phyloP scores from a whole-genome alignment of 2,329 filamentous ascomycete species.

The Colletotrichum salicis region DNA sequence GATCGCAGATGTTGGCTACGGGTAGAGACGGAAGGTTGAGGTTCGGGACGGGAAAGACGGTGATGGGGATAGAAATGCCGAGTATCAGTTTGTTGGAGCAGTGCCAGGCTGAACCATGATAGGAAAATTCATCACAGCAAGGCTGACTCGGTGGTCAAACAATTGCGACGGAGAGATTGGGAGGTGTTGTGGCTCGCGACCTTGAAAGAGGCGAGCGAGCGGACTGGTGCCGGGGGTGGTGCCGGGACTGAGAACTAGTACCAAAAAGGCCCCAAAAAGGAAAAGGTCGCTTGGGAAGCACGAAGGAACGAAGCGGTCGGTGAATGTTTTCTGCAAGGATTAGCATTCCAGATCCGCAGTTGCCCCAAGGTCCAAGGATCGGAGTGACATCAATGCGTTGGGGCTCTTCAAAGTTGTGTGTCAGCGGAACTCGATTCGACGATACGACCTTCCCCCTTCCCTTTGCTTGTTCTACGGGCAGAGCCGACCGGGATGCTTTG shows the following conservation, averaged over 20 bases:
- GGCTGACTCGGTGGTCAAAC: slow-evolving; percentile 26
- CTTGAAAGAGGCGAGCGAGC: slow-evolving; percentile 7
- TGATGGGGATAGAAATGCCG: slow-evolving; percentile 17
- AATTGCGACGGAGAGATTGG: slow-evolving; percentile 12
- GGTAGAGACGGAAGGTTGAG: slow-evolving; percentile 5
- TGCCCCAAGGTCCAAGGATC: neutral
- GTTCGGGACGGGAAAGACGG: slow-evolving; percentile 20
- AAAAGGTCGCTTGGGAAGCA: neutral
- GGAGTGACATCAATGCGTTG: slow-evolving; percentile 32
- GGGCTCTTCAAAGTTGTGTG: slow-evolving; percentile 19
- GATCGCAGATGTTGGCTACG: slow-evolving; percentile 13
- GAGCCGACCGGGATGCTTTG: neutral
- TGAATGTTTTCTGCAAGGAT: slow-evolving; percentile 25
- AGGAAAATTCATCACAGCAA: slow-evolving; percentile 27
- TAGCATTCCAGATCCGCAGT: slow-evolving; percentile 9
- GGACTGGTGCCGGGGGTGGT: too few species aligned
- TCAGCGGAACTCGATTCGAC: slow-evolving; percentile 35
- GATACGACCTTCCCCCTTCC: neutral
- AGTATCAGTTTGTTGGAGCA: slow-evolving; percentile 16
- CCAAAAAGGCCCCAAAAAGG: neutral
- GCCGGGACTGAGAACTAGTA: neutral
- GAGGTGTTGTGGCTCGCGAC: neutral
- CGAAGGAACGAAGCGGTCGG: slow-evolving; percentile 10
- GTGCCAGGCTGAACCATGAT: slow-evolving; percentile 27
- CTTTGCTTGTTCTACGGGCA: neutral